Percentiles rank a stretch among this genome's conserved stretches.
Evolutionary conservation across 441 rosid genomes (phyloP).

Genomic region (Eruca vesicaria): DNA sequence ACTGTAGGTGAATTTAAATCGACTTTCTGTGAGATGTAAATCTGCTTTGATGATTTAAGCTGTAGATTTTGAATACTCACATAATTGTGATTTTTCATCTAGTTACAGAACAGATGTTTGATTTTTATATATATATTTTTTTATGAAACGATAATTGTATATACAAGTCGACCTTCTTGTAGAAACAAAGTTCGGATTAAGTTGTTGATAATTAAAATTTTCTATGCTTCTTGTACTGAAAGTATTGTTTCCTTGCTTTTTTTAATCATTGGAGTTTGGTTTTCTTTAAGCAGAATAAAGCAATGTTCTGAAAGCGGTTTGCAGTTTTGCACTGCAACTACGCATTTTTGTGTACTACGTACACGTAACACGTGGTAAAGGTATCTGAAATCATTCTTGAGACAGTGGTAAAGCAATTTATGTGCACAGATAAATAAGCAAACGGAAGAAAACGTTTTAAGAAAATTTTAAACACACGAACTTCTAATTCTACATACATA

Average conservation of each 20-base stretch:
- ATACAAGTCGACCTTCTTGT: neutral
- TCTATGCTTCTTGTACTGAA: neutral
- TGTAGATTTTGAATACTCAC: too few relatives aligned
- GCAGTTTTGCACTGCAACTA: neutral
- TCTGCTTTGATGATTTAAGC: too few relatives aligned
- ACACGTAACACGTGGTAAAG: too few relatives aligned
- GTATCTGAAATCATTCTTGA: neutral
- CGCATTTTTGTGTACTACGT: neutral
- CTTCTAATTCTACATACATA: neutral
- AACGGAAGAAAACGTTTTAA: neutral
- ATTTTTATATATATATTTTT: neutral
- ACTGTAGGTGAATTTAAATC: neutral
- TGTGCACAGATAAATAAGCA: neutral
- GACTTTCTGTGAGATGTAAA: too few relatives aligned
- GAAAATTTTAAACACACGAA: neutral
- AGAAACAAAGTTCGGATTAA: neutral
- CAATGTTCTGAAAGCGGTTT: neutral
- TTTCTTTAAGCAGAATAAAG: neutral
- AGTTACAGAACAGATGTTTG: neutral
- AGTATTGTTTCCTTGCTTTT: neutral
- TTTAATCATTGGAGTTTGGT: neutral
- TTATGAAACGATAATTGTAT: neutral
- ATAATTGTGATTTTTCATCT: too few relatives aligned
- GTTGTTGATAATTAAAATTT: neutral
- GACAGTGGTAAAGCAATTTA: neutral